Evolutionary conservation across 78 protist genomes (phyloP).

Genomic region (Tieghemostelium lacteum): DNA sequence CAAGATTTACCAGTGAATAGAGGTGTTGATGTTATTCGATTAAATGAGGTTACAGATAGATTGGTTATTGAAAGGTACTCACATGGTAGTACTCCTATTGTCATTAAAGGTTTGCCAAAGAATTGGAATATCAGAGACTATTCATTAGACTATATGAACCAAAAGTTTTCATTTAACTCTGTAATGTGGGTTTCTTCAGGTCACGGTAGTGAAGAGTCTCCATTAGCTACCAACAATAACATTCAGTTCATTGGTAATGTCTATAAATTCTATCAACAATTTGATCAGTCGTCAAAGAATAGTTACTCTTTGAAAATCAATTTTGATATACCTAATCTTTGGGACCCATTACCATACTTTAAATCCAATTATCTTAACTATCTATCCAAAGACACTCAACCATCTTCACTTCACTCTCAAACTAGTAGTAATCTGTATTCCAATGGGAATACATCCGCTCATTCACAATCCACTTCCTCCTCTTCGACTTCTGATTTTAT

Average conservation of each 20-base stretch:
- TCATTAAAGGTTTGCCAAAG: constrained; percentile 41
- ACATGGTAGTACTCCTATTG: constrained; percentile 3
- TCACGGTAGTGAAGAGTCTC: neutral
- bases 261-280: constrained; percentile 9
- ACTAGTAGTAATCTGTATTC: no score
- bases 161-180: constrained; percentile 6
- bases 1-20: neutral
- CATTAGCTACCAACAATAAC: neutral
- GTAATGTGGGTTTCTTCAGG: constrained; percentile 37
- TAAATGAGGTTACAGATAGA: constrained; percentile 11
- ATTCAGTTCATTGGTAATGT: constrained; percentile 26
- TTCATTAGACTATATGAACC: constrained; percentile 12
- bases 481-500: no score
- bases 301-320: constrained; percentile 7
- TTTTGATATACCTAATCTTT: constrained; percentile 10
- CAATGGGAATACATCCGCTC: no score
- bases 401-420: no score
- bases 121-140: constrained; percentile 21
- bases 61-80: constrained; percentile 6
- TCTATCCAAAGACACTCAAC: neutral
- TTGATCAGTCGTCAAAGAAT: neutral
- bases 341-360: constrained; percentile 51
- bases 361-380: constrained; percentile 20
- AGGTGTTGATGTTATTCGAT: constrained; percentile 26
- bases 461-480: no score